A percentile compares a stretch with the other conserved stretches of the same genome.
These are phyloP conservation scores for Jackrogersella minutella DNA, from an alignment of 495 filamentous ascomycete genomes.

Conservation along the genomic window DNA sequence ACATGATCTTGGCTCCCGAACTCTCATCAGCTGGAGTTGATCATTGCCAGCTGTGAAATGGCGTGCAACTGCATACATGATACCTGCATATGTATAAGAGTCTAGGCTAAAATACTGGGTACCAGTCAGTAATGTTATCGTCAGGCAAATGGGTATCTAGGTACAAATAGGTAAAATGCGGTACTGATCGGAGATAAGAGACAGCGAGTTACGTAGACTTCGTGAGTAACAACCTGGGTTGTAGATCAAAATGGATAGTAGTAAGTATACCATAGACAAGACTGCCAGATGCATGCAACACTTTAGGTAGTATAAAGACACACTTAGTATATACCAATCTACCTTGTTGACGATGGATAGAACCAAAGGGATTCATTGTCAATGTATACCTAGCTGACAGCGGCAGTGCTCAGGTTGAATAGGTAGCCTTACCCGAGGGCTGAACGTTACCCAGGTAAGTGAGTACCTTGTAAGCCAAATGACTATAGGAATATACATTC, in stretches of 20 bases:
- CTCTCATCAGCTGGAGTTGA: conserved; percentile 10
- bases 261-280: no score
- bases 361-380: no score
- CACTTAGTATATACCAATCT: no score
- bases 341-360: no score
- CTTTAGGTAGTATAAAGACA: no score
- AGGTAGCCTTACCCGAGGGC: no score
- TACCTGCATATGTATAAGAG: conserved; percentile 21
- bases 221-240: background rate
- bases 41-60: conserved; percentile 9
- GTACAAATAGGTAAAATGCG: background rate
- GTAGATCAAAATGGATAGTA: background rate
- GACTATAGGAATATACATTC: background rate
- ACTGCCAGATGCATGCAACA: no score
- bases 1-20: background rate
- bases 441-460: background rate
- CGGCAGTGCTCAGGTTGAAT: no score
- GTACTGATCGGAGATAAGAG: conserved; percentile 13
- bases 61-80: conserved; percentile 4
- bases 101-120: conserved; percentile 31
- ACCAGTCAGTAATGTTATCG: conserved; percentile 3
- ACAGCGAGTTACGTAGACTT: background rate
- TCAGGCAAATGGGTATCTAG: background rate
- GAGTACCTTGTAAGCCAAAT: no score
- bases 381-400: no score